A percentile compares a stretch with the other conserved stretches of the same genome.
Evolutionary conservation across 2,329 filamentous ascomycete genomes (phyloP).

Genomic region (Penicillium sp.): DNA sequence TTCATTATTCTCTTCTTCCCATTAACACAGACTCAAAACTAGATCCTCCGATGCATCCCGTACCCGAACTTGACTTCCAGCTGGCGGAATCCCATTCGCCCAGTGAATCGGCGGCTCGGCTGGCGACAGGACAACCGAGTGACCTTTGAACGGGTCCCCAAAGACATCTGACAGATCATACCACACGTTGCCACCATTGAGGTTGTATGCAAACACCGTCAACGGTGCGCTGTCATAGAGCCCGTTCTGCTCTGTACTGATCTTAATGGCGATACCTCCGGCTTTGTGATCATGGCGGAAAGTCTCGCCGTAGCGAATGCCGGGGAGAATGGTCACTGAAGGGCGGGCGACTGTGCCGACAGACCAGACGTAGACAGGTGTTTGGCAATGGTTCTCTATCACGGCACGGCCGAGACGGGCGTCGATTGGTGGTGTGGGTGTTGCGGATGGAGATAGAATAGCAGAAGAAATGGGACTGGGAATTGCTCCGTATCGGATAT

Average conservation of each 20-base stretch:
- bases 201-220: constrained; percentile 47
- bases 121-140: constrained; percentile 25
- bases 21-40: constrained; percentile 30
- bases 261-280: constrained; percentile 47
- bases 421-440: not conserved
- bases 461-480: constrained; percentile 5
- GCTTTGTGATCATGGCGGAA: constrained; percentile 36
- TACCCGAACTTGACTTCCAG: constrained; percentile 34
- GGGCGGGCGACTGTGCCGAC: constrained; percentile 32
- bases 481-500: constrained; percentile 5
- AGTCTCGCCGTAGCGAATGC: constrained; percentile 34
- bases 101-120: constrained; percentile 30
- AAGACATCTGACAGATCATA: constrained; percentile 50
- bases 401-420: constrained; percentile 34
- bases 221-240: constrained; percentile 37
- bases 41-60: constrained; percentile 25
- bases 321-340: constrained; percentile 24
- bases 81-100: constrained; percentile 34
- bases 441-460: not conserved
- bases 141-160: constrained; percentile 44
- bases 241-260: constrained; percentile 38
- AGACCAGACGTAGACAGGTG: constrained; percentile 41
- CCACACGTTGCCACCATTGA: constrained; percentile 34
- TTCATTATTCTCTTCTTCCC: not conserved
- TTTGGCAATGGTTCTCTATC: constrained; percentile 37